Evolutionary conservation across 305 asterid species (phyloP).

Genomic region (Rubia tinctorum): DNA sequence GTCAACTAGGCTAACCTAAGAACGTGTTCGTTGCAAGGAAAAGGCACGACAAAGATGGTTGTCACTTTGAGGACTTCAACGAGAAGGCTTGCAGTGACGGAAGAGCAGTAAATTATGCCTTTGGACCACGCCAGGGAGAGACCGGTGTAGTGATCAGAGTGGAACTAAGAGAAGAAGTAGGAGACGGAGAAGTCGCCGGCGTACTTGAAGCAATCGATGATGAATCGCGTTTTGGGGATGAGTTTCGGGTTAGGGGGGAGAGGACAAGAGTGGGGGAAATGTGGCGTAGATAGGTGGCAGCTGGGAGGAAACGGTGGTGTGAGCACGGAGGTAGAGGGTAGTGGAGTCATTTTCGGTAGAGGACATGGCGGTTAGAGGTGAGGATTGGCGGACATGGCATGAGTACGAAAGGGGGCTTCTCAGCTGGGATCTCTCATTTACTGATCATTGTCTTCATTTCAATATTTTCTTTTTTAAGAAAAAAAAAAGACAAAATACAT

Average conservation of each 20-base stretch:
- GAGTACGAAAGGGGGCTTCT: not conserved
- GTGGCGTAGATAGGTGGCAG: conserved; percentile 39
- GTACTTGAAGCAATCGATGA: conserved; percentile 71
- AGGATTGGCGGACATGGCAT: not conserved
- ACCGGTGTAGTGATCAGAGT: conserved; percentile 93
- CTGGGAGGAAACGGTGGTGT: conserved; percentile 47
- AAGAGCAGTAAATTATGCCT: conserved; percentile 72
- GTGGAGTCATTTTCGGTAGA: conserved; percentile 38
- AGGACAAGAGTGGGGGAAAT: conserved; percentile 37
- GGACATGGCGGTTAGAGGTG: conserved; percentile 39
- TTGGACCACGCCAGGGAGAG: conserved; percentile 66
- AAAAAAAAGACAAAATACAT: no score
- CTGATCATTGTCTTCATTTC: no score
- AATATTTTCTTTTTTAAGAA: no score
- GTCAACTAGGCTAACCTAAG: conserved; percentile 48
- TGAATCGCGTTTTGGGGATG: conserved; percentile 78
- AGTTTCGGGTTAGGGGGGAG: conserved; percentile 62
- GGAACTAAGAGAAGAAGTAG: conserved; percentile 90
- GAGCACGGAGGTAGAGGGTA: conserved; percentile 30
- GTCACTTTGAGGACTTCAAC: conserved; percentile 57
- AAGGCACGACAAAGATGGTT: conserved; percentile 37
- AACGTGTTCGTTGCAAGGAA: conserved; percentile 44
- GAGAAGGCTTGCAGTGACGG: conserved; percentile 65
- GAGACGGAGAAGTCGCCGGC: conserved; percentile 61
- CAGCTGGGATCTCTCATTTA: no score